Base-by-base conservation (phyloP, 768 basidiomycete genomes). In the Myochromella boudieri region DNA sequence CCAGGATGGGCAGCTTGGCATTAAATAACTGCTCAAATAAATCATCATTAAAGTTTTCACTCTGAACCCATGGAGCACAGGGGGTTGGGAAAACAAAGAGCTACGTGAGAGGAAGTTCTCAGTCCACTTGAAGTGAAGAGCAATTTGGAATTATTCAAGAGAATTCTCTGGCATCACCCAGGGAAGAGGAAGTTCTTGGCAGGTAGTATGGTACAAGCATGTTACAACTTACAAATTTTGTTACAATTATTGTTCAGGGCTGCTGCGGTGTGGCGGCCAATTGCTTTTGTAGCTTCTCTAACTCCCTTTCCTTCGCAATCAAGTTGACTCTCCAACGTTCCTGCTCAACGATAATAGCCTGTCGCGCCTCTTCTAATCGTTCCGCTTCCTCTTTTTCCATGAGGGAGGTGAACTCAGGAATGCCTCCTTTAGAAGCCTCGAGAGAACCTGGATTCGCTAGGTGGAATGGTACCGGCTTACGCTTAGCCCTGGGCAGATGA, bases 351-450 rank as follows among this genome's bases (percentile, higher is more conserved):
- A 87, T 60, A 29, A 97, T 70, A 17, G 74, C 68, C 58, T 83
- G 84, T 39, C 83, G 71, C 4, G 90, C 94, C 26, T 80, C 80
- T 42, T 94, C 90, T 43, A 98, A 61, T 46, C 87, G 69, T 28
- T 88, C 87, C 5, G 75, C 76, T 62, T 98, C 97, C 29, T 90
- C 91, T 58, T 78, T 84, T 65, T 94, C 93, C 88, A 97, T 93
- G 42, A 77, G 76, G 28, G 69, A 63, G 20, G 82, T 85, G 57
- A 97, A 97, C 68, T 98, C 95, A 1, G 94, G 88, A 21, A 85
- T 68, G 24, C 87, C 77, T 37, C 77, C 70, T 59, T 74, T 83
- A 25, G 81, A 83, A 24, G 81, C 86, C 47, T 86, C 84, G 15
- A 90, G 66, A 1, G 82, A 81, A 9, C 64, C 73, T 1, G 78